These are phyloP conservation scores for Monosporozyma servazzii DNA, from an alignment of 805 yeast genomes.

Conservation along the genomic window DNA sequence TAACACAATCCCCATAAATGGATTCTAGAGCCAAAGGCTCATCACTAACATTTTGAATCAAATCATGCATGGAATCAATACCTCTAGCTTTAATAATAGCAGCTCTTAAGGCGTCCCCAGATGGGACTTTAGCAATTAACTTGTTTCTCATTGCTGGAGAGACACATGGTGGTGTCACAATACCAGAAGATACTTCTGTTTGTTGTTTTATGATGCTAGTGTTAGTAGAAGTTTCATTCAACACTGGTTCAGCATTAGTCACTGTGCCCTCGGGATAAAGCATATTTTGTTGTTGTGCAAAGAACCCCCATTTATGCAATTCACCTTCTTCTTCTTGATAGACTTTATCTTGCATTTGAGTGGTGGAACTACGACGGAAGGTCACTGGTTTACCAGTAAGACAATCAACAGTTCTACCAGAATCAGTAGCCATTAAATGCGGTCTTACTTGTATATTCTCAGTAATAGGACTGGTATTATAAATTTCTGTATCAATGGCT, in stretches of 20 bases:
- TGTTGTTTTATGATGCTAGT: background rate
- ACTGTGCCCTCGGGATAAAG: slow-evolving; percentile 24
- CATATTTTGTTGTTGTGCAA: slow-evolving; percentile 56
- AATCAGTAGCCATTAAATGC: slow-evolving; percentile 64
- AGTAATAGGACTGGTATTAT: background rate
- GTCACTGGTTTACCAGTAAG: slow-evolving; percentile 66
- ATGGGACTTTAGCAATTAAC: slow-evolving; percentile 30
- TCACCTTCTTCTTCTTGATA: slow-evolving; percentile 91
- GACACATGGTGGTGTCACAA: background rate
- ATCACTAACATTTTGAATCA: slow-evolving; percentile 55
- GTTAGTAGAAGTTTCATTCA: background rate
- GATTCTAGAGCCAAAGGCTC: slow-evolving; percentile 43
- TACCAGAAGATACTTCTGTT: background rate
- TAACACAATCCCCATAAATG: slow-evolving; percentile 33
- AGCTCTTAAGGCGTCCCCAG: slow-evolving; percentile 39
- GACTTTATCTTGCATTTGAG: slow-evolving; percentile 52
- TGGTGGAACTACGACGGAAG: slow-evolving; percentile 53
- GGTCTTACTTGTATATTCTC: slow-evolving; percentile 31
- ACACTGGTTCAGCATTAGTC: background rate
- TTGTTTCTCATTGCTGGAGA: slow-evolving; percentile 3
- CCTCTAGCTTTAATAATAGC: slow-evolving; percentile 68
- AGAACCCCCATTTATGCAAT: slow-evolving; percentile 76
- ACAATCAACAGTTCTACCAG: slow-evolving; percentile 51
- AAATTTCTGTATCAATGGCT: background rate
- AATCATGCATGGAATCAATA: slow-evolving; percentile 56